Base-by-base conservation (phyloP, 768 basidiomycete species). In the Phaffia tasmanica region DNA sequence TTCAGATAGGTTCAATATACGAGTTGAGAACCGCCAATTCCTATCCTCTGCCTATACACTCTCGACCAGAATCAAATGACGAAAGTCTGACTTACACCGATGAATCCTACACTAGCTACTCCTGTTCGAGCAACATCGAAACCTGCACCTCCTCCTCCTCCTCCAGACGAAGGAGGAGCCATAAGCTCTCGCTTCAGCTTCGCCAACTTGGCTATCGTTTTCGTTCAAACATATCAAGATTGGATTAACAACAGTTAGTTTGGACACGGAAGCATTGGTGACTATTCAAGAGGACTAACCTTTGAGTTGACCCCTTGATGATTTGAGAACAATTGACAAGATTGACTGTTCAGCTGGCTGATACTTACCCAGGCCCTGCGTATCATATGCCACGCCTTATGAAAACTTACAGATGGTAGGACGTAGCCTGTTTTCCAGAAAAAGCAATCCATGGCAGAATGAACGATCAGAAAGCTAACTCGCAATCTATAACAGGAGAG, bases 121-220 rank as follows among this genome's bases (percentile, higher is more conserved):
- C 95, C 95, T 21, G 95, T 99, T 76, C 91, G 83, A 51, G 94
- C 94, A 48, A 99, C 95, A 81, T 99, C 95, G 80, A 99, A 99
- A 53, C 95, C 95, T 15, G 90, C 71, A 32, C 93, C 94, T 0
- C 88, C 91, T 0, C 93, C 92, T 0, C 93, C 93, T 14, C 89
- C 86, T 25, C 89, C 82, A 46, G 85, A 85, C 23, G 81, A 77
- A 4, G 86, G 79, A 0, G 88, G 85, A 14, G 83, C 81, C 71
- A 99, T 91, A 63, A 99, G 84, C 75, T 99, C 95, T 65, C 95
- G 84, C 70, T 90, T 83, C 56, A 98, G 86, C 76, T 99, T 99
- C 59, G 95, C 95, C 62, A 99, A 85, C 77, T 99, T 99, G 65
- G 95, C 94, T 75, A 68, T 70, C 29, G 72, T 58, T 15, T 62